Evolutionary conservation across 306 rosid species (phyloP).

Genomic region (Vigna reflexopilosa): DNA sequence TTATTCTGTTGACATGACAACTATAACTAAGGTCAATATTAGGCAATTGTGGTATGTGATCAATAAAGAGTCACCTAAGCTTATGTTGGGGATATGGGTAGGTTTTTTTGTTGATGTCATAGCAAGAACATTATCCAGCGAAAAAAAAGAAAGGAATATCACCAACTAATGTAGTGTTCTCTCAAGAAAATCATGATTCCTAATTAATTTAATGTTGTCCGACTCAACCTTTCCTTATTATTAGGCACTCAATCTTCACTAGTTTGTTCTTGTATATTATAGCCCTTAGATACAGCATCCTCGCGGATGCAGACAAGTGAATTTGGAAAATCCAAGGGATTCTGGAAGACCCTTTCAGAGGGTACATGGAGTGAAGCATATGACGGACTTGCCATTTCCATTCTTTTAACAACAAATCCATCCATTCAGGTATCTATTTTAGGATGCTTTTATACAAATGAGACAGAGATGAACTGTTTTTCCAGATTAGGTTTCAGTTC

Average conservation of each 20-base stretch:
- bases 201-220: not conserved
- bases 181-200: not conserved
- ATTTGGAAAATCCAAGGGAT: constrained; percentile 94
- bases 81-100: not conserved
- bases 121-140: not conserved
- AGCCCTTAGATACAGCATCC: constrained; percentile 95
- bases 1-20: constrained; percentile 5
- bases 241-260: constrained; percentile 16
- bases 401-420: constrained; percentile 92
- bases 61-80: constrained; percentile 16
- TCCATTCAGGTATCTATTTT: constrained; percentile 76
- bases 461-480: constrained; percentile 29
- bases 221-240: constrained; percentile 11
- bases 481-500: constrained; percentile 22
- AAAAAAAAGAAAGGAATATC: not conserved
- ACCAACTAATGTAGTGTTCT: constrained; percentile 5
- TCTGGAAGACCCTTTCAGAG: constrained; percentile 87
- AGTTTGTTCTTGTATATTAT: constrained; percentile 46
- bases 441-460: constrained; percentile 29
- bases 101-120: constrained; percentile 10
- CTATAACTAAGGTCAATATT: constrained; percentile 12
- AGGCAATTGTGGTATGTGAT: constrained; percentile 26
- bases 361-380: constrained; percentile 88
- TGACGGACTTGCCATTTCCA: constrained; percentile 91
- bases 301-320: constrained; percentile 96